Conservation (phyloP, 768 basidiomycete species). For the Tremella fuciformis region DNA sequence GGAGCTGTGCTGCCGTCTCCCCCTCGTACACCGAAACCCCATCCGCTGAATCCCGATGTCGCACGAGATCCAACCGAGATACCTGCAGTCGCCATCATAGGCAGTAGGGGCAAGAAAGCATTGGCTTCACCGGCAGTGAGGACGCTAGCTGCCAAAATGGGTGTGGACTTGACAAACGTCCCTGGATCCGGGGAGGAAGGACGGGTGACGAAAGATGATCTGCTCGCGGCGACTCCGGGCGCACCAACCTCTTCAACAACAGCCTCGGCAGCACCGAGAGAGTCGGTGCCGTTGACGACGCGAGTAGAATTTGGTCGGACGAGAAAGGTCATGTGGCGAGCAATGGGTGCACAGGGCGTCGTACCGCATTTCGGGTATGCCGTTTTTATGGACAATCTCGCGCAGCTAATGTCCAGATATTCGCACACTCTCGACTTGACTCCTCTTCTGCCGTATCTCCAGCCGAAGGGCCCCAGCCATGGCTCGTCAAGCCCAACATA, state of each 20-base stretch:
- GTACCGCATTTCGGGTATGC: slow-evolving; percentile 49
- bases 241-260: neutral
- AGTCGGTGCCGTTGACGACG: slow-evolving; percentile 16
- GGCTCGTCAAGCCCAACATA: slow-evolving; percentile 13
- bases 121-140: slow-evolving; percentile 42
- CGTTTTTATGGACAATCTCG: neutral
- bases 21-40: slow-evolving; percentile 11
- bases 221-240: slow-evolving; percentile 10
- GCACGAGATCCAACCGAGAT: neutral
- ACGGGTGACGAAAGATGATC: slow-evolving; percentile 33
- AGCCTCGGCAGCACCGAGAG: neutral
- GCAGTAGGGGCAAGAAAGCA: slow-evolving; percentile 8
- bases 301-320: slow-evolving; percentile 44
- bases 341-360: slow-evolving; percentile 30
- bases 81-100: neutral
- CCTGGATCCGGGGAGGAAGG: slow-evolving; percentile 33
- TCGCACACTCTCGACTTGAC: slow-evolving; percentile 45
- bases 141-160: slow-evolving; percentile 34
- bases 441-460: slow-evolving; percentile 36
- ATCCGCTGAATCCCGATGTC: slow-evolving; percentile 1
- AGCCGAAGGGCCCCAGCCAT: slow-evolving; percentile 21
- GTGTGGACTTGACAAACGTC: slow-evolving; percentile 25
- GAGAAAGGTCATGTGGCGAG: slow-evolving; percentile 44
- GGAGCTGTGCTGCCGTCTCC: slow-evolving; percentile 34
- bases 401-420: slow-evolving; percentile 23